Percentiles rank a stretch among this genome's conserved stretches.
Conservation (phyloP, 176 grass and related monocot genomes). For the Ananas comosus region DNA sequence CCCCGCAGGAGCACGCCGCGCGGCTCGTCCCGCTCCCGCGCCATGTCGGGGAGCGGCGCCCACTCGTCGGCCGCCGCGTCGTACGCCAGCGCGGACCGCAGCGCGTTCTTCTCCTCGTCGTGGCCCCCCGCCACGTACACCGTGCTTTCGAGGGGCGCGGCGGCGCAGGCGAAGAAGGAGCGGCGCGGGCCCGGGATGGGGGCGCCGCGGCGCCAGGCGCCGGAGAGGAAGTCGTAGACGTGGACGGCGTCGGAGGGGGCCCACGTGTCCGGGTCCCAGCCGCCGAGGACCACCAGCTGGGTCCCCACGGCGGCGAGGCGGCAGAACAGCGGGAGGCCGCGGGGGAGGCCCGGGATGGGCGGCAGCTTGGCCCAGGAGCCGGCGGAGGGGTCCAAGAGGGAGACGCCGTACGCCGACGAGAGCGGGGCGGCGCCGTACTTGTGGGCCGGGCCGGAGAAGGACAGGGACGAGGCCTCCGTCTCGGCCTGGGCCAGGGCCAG, state of each 20-base stretch:
- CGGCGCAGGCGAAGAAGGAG: constrained; percentile 69
- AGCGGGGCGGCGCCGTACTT: neutral
- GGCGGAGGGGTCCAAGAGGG: constrained; percentile 34
- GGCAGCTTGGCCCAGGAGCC: constrained; percentile 43
- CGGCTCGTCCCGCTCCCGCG: constrained; percentile 66
- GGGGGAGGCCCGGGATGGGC: constrained; percentile 10
- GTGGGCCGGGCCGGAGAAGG: constrained; percentile 14
- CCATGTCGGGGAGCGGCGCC: constrained; percentile 63
- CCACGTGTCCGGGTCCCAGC: constrained; percentile 78
- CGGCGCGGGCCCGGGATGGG: constrained; percentile 52
- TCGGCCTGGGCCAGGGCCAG: constrained; percentile 40
- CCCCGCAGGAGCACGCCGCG: constrained; percentile 47
- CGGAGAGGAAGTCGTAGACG: constrained; percentile 65
- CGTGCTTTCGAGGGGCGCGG: neutral
- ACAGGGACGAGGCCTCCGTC: constrained; percentile 13
- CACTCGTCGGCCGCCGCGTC: constrained; percentile 46
- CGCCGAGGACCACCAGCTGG: constrained; percentile 59
- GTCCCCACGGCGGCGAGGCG: constrained; percentile 43
- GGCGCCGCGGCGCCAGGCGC: constrained; percentile 35
- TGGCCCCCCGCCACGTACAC: constrained; percentile 87
- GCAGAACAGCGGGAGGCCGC: constrained; percentile 77
- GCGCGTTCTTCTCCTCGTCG: constrained; percentile 89
- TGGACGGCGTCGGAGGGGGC: constrained; percentile 54
- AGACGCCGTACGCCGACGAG: constrained; percentile 28
- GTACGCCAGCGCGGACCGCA: constrained; percentile 63